These are phyloP conservation scores for Megacollybia marginata DNA, from an alignment of 768 basidiomycete species.

Conservation along the genomic window DNA sequence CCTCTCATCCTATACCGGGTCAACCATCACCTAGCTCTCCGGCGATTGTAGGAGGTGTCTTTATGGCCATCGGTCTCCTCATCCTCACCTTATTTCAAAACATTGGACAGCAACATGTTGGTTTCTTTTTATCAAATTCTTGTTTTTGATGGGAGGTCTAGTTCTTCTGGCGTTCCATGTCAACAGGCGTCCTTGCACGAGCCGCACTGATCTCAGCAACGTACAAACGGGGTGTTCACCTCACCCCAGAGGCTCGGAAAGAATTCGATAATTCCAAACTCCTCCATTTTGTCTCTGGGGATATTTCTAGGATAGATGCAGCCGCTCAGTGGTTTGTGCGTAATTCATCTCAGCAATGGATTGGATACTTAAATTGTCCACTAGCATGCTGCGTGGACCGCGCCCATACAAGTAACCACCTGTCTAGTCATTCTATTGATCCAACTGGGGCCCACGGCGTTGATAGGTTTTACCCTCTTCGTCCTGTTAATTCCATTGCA, in stretches of 20 bases:
- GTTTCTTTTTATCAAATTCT: neutral
- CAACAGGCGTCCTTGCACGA: conserved; percentile 56
- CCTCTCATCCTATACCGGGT: conserved; percentile 13
- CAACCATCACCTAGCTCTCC: conserved; percentile 54
- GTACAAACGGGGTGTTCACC: conserved; percentile 59
- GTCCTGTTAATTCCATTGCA: conserved; percentile 56
- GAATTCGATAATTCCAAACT: conserved; percentile 53
- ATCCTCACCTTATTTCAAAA: conserved; percentile 41
- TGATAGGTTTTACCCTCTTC: conserved; percentile 66
- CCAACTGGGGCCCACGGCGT: conserved; percentile 62
- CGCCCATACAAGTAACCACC: conserved; percentile 56
- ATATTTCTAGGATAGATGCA: conserved; percentile 52
- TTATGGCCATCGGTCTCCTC: conserved; percentile 50
- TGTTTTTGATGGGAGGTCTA: conserved; percentile 12
- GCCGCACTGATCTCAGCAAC: conserved; percentile 62
- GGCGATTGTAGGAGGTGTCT: conserved; percentile 48
- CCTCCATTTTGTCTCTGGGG: conserved; percentile 57
- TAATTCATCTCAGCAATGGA: conserved; percentile 9
- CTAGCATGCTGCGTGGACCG: conserved; percentile 45
- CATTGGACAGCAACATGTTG: conserved; percentile 56
- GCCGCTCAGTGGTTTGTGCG: conserved; percentile 71
- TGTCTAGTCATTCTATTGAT: conserved; percentile 46
- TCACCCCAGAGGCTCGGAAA: conserved; percentile 61
- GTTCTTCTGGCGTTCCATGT: conserved; percentile 71
- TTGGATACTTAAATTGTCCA: neutral